These are phyloP conservation scores for Phytophthora podocarpi DNA, from an alignment of 352 stramenopile genomes.

Conservation along the genomic window DNA sequence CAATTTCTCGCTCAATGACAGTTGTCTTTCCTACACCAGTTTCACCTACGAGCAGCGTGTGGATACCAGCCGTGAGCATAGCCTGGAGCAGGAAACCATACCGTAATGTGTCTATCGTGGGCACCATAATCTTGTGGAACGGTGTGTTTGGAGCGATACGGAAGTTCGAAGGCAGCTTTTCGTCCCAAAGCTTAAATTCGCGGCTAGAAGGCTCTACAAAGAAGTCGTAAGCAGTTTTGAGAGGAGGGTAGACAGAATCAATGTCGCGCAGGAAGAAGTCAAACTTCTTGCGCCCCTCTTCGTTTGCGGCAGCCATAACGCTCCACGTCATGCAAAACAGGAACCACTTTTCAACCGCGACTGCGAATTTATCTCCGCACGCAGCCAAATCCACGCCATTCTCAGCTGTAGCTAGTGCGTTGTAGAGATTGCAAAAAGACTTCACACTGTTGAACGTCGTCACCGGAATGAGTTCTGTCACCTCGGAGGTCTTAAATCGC, in stretches of 20 bases:
- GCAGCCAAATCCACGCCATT: slow-evolving; percentile 71
- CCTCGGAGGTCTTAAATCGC: slow-evolving; percentile 64
- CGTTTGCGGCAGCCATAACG: slow-evolving; percentile 85
- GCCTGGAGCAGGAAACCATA: slow-evolving; percentile 86
- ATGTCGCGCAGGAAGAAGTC: slow-evolving; percentile 92
- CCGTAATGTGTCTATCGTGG: slow-evolving; percentile 84
- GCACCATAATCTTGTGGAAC: slow-evolving; percentile 90
- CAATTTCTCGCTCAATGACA: slow-evolving; percentile 82
- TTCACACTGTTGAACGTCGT: slow-evolving; percentile 84
- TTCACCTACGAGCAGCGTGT: slow-evolving; percentile 89
- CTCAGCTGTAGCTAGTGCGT: slow-evolving; percentile 64
- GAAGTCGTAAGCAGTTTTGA: slow-evolving; percentile 94
- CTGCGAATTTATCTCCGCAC: slow-evolving; percentile 72
- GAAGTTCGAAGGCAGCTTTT: slow-evolving; percentile 80
- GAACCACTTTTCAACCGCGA: slow-evolving; percentile 84
- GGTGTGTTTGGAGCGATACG: slow-evolving; percentile 69
- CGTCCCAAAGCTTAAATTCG: slow-evolving; percentile 88
- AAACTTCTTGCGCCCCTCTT: slow-evolving; percentile 85
- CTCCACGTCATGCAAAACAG: slow-evolving; percentile 88
- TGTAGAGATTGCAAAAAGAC: slow-evolving; percentile 89
- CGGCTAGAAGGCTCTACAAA: slow-evolving; percentile 82
- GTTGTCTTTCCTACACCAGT: slow-evolving; percentile 92
- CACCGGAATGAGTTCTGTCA: slow-evolving; percentile 78
- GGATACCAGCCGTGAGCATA: slow-evolving; percentile 71
- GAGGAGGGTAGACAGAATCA: slow-evolving; percentile 91